Percentiles rank a stretch among this genome's conserved stretches.
These are phyloP conservation scores for Syncephalastrum sp. DNA, from an alignment of 371 early-diverging fungal species.

Conservation along the genomic window DNA sequence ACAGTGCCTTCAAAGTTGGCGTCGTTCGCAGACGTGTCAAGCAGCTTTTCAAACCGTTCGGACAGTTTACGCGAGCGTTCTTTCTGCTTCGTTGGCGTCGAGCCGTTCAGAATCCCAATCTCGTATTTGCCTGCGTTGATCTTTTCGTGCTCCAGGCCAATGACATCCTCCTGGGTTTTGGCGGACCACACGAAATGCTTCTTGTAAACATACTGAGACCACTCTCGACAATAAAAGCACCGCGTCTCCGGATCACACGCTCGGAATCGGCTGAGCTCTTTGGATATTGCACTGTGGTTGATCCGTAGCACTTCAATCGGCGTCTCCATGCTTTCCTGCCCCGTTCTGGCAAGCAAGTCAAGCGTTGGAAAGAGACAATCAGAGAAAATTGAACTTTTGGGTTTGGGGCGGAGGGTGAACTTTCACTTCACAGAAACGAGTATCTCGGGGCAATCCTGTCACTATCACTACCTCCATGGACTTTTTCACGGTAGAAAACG, in stretches of 20 bases:
- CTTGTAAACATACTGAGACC: slow-evolving; percentile 80
- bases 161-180: slow-evolving; percentile 47
- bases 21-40: slow-evolving; percentile 17
- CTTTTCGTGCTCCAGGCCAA: slow-evolving; percentile 16
- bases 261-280: slow-evolving; percentile 72
- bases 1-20: slow-evolving; percentile 8
- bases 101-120: slow-evolving; percentile 19
- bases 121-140: slow-evolving; percentile 32
- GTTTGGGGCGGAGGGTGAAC: no score
- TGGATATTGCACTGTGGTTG: slow-evolving; percentile 56
- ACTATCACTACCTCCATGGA: no score
- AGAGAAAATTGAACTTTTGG: no score
- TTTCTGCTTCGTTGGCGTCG: slow-evolving; percentile 16
- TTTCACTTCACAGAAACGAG: no score
- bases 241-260: slow-evolving; percentile 73
- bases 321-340: slow-evolving; percentile 27
- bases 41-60: slow-evolving; percentile 27
- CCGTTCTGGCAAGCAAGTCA: no score
- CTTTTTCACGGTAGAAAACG: no score
- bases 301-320: slow-evolving; percentile 44
- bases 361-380: no score
- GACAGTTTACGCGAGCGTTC: slow-evolving; percentile 29
- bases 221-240: slow-evolving; percentile 82
- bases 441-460: no score
- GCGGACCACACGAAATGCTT: slow-evolving; percentile 60